A percentile compares a stretch with the other conserved stretches of the same genome.
Evolutionary conservation across 2,329 filamentous ascomycete genomes (phyloP).

Genomic region (Hirsutella thompsonii): DNA sequence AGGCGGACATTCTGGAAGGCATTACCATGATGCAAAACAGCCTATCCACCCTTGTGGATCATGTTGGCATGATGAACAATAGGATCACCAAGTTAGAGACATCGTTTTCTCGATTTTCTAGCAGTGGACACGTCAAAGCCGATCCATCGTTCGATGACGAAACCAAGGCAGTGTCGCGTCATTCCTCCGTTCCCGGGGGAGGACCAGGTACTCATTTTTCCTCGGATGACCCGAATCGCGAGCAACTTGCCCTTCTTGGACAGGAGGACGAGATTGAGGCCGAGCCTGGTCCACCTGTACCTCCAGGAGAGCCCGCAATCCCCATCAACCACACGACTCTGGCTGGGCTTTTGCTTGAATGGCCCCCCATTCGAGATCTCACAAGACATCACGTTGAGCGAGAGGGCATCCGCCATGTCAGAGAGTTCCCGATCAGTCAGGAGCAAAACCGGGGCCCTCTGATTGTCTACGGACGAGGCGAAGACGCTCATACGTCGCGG

Average conservation of each 20-base stretch:
- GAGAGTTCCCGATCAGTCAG: slow-evolving; percentile 62
- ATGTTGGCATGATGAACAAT: slow-evolving; percentile 25
- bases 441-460: slow-evolving; percentile 65
- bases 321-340: slow-evolving; percentile 80
- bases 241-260: slow-evolving; percentile 15
- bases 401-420: slow-evolving; percentile 40
- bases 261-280: slow-evolving; percentile 36
- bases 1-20: slow-evolving; percentile 46
- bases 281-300: slow-evolving; percentile 37
- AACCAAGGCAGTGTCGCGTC: slow-evolving; percentile 11
- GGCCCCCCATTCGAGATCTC: slow-evolving; percentile 55
- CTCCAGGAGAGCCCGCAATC: slow-evolving; percentile 53
- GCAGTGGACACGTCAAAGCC: slow-evolving; percentile 10
- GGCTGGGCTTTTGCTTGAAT: slow-evolving; percentile 69
- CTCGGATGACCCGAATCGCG: slow-evolving; percentile 10
- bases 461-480: slow-evolving; percentile 65
- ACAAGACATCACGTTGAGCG: slow-evolving; percentile 36
- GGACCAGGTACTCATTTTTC: slow-evolving; percentile 8
- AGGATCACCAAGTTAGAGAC: slow-evolving; percentile 22
- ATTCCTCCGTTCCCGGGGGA: slow-evolving; percentile 7
- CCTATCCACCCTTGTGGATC: slow-evolving; percentile 21
- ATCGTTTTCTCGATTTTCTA: slow-evolving; percentile 10
- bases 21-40: slow-evolving; percentile 28
- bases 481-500: slow-evolving; percentile 51
- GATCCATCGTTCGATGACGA: slow-evolving; percentile 19